A percentile compares a stretch with the other conserved stretches of the same genome.
Conservation (phyloP, 2,329 filamentous ascomycete genomes). For the Parascedosporium putredinis region DNA sequence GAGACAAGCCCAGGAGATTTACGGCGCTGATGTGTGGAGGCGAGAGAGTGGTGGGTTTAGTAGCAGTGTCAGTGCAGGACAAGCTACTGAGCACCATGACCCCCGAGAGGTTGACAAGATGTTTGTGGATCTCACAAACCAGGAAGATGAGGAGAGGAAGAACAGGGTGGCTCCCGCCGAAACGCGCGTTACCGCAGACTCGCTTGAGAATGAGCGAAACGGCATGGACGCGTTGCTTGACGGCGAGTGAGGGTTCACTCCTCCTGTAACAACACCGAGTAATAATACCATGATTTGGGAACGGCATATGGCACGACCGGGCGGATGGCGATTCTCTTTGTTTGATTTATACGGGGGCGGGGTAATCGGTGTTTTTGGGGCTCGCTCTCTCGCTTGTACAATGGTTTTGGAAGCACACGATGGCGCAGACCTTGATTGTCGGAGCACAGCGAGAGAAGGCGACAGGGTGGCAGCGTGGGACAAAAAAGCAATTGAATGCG, state of each 20-base stretch:
- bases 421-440: too few relatives aligned
- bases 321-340: background rate
- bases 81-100: slow-evolving; percentile 19
- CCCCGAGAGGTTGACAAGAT: slow-evolving; percentile 41
- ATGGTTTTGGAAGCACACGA: background rate
- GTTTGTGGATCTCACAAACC: slow-evolving; percentile 45
- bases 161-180: slow-evolving; percentile 22
- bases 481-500: too few relatives aligned
- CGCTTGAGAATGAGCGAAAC: slow-evolving; percentile 34
- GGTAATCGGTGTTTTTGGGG: background rate
- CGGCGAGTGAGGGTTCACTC: slow-evolving; percentile 24
- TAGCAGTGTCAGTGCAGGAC: background rate
- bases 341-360: background rate
- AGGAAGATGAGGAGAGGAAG: slow-evolving; percentile 37
- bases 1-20: slow-evolving; percentile 39
- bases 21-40: slow-evolving; percentile 38
- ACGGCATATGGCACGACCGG: background rate
- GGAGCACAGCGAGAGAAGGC: too few relatives aligned
- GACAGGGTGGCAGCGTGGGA: too few relatives aligned
- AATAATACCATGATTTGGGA: background rate
- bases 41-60: slow-evolving; percentile 7
- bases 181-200: slow-evolving; percentile 28
- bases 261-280: slow-evolving; percentile 1
- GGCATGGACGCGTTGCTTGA: slow-evolving; percentile 35
- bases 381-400: background rate